A percentile compares a stretch with the other conserved stretches of the same genome.
These are phyloP conservation scores for Melampsora americana DNA, from an alignment of 1,284 basidiomycete species.

Conservation along the genomic window DNA sequence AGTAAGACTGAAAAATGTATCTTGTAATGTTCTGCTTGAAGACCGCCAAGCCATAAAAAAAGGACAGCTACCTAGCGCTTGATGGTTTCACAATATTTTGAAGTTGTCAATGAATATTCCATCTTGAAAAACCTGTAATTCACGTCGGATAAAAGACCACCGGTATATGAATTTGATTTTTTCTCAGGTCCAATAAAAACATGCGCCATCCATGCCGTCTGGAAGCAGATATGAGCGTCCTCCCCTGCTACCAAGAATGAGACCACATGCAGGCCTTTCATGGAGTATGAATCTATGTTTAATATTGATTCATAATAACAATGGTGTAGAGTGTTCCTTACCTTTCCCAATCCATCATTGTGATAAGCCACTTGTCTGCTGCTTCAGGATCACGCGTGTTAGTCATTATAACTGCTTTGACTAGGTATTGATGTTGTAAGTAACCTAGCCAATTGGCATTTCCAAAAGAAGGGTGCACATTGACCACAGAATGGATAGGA, in stretches of 20 bases:
- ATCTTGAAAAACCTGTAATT: conserved; percentile 12
- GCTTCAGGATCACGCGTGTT: too few relatives aligned
- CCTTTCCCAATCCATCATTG: too few relatives aligned
- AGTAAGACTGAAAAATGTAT: neutral
- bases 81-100: neutral
- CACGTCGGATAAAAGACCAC: neutral
- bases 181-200: too few relatives aligned
- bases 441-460: too few relatives aligned
- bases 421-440: too few relatives aligned
- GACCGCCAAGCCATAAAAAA: neutral
- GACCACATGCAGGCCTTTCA: neutral
- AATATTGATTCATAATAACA: too few relatives aligned
- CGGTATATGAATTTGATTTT: neutral
- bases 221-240: neutral
- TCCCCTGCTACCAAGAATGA: neutral
- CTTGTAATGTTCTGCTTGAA: neutral
- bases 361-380: too few relatives aligned
- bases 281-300: neutral
- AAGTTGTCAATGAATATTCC: neutral
- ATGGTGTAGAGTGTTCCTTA: too few relatives aligned
- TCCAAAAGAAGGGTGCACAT: too few relatives aligned
- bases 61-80: neutral
- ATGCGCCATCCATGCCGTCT: conserved; percentile 6
- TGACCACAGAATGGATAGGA: too few relatives aligned
- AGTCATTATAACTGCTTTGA: too few relatives aligned